Conservation (phyloP, 106 monocot species). For the Dendrobium huoshanense region DNA sequence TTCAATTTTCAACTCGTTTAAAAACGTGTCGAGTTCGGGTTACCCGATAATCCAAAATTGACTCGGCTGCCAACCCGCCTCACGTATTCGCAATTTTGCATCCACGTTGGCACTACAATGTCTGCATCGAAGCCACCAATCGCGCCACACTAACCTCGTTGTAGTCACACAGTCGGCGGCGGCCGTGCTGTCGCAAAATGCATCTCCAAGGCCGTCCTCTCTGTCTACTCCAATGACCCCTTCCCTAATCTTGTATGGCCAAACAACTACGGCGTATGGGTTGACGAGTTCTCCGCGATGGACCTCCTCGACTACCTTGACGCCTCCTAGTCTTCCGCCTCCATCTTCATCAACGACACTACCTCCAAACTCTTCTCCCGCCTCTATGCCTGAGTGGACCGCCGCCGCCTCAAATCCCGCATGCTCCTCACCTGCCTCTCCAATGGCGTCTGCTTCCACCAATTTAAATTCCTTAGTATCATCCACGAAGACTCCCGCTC, state of each 20-base stretch:
- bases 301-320: slow-evolving; percentile 77
- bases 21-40: no score
- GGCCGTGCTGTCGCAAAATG: slow-evolving; percentile 81
- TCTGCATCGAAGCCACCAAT: no score
- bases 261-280: slow-evolving; percentile 97
- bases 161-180: slow-evolving; percentile 47
- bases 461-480: slow-evolving; percentile 67
- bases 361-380: slow-evolving; percentile 40
- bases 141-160: slow-evolving; percentile 31
- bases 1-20: no score
- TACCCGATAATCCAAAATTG: no score
- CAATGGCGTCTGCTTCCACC: slow-evolving; percentile 73
- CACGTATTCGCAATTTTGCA: no score
- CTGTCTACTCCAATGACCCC: slow-evolving; percentile 78
- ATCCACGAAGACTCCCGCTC: slow-evolving; percentile 60
- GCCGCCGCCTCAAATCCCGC: slow-evolving; percentile 72
- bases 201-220: slow-evolving; percentile 71
- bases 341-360: slow-evolving; percentile 39
- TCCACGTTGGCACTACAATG: no score
- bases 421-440: slow-evolving; percentile 72
- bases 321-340: slow-evolving; percentile 64
- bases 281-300: slow-evolving; percentile 86
- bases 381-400: slow-evolving; percentile 72
- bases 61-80: no score
- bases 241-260: slow-evolving; percentile 80